These are phyloP conservation scores for Solanum tacnaense DNA, from an alignment of 257 asterid species.

Conservation along the genomic window DNA sequence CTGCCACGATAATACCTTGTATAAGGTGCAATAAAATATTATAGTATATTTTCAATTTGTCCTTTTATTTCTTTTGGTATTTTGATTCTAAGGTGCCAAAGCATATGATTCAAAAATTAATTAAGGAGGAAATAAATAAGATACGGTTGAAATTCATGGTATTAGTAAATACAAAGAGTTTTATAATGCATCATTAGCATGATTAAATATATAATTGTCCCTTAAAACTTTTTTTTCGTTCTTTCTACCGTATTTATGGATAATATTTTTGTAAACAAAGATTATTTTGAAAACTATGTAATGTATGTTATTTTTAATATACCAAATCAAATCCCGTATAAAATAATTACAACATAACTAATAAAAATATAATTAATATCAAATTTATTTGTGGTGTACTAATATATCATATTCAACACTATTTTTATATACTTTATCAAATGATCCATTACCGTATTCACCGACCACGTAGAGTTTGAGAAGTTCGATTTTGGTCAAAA, in stretches of 20 bases:
- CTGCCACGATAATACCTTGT: not conserved
- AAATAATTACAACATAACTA: no score
- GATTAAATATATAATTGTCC: not conserved
- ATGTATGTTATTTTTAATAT: no score
- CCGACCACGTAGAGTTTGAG: not conserved
- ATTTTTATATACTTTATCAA: no score
- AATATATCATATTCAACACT: no score
- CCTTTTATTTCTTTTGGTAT: not conserved
- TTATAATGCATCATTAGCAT: not conserved
- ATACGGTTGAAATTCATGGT: no score
- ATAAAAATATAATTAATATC: no score
- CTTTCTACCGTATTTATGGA: not conserved
- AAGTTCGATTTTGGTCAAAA: not conserved
- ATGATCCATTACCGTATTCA: no score
- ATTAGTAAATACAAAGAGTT: no score
- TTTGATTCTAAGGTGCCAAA: not conserved
- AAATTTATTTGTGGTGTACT: no score
- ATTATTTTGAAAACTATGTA: no score
- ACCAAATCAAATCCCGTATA: no score
- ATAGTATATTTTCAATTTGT: not conserved
- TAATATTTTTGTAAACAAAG: no score
- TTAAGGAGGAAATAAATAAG: not conserved
- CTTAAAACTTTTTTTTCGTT: rapidly evolving
- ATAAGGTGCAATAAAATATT: not conserved
- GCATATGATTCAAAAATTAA: not conserved